Evolutionary conservation across 208 protist genomes (phyloP).

Genomic region (Wallacemonas sp.): DNA sequence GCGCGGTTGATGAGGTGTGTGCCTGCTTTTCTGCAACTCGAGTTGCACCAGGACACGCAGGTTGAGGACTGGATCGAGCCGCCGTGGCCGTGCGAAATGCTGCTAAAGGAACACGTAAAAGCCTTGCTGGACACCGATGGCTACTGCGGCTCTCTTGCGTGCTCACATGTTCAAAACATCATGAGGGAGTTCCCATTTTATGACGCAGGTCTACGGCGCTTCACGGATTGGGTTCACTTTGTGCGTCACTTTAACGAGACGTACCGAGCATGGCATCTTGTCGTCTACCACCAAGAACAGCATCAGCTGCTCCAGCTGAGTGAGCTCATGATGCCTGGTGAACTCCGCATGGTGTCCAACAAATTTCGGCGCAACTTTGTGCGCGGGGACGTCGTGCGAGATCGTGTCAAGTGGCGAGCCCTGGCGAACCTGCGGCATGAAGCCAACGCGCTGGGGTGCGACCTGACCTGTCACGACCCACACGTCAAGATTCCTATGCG

Average conservation of each 20-base stretch:
- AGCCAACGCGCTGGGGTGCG: slow-evolving; percentile 20
- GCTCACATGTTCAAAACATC: slow-evolving; percentile 72
- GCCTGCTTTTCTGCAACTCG: slow-evolving; percentile 30
- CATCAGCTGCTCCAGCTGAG: slow-evolving; percentile 47
- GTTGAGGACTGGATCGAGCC: slow-evolving; percentile 18
- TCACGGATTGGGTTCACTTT: slow-evolving; percentile 61
- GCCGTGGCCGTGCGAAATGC: slow-evolving; percentile 55
- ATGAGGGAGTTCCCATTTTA: slow-evolving; percentile 74
- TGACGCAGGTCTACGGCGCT: slow-evolving; percentile 40
- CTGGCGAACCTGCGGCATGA: slow-evolving; percentile 37
- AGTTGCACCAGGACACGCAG: slow-evolving; percentile 40
- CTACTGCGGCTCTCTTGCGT: slow-evolving; percentile 59
- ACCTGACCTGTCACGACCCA: slow-evolving; percentile 11
- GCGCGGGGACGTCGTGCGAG: slow-evolving; percentile 41
- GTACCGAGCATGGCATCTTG: slow-evolving; percentile 46
- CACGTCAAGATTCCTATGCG: neutral
- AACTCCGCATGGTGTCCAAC: slow-evolving; percentile 60
- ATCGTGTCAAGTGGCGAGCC: slow-evolving; percentile 42
- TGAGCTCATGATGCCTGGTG: slow-evolving; percentile 36
- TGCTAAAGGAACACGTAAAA: slow-evolving; percentile 69
- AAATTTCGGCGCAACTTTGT: slow-evolving; percentile 28
- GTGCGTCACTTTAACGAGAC: slow-evolving; percentile 35
- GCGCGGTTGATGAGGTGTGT: slow-evolving; percentile 42
- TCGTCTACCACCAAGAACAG: slow-evolving; percentile 40
- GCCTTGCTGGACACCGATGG: slow-evolving; percentile 73